Conservation (phyloP, 2,329 filamentous ascomycete species). For the Trichoderma breve region DNA sequence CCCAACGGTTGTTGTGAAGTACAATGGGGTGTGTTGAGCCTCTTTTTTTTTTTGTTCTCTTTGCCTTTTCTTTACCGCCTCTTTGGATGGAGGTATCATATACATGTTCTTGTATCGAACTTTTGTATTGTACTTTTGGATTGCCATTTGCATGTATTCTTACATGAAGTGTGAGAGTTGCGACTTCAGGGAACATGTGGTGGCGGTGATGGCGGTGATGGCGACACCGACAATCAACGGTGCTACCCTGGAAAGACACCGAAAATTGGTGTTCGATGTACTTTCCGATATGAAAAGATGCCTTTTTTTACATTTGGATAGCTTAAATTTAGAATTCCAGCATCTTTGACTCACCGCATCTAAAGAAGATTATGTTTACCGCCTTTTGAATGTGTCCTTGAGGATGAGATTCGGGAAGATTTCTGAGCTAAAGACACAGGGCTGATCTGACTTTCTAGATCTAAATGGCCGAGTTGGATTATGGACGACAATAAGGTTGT, state of each 20-base stretch:
- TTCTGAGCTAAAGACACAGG: too few species aligned
- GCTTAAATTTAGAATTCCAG: background rate
- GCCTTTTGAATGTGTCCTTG: background rate
- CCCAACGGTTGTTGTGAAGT: background rate
- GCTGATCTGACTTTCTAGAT: too few species aligned
- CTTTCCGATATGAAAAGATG: background rate
- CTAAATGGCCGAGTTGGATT: background rate
- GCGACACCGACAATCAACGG: background rate
- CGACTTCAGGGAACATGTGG: background rate
- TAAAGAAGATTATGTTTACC: background rate
- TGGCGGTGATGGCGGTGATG: background rate
- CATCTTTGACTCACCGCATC: background rate
- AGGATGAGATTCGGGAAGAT: too few species aligned
- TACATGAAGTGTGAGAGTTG: background rate
- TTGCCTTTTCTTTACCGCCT: background rate
- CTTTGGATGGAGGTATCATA: background rate
- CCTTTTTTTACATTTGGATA: background rate
- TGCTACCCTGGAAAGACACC: background rate
- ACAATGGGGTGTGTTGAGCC: background rate
- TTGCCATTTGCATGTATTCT: background rate
- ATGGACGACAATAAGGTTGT: background rate
- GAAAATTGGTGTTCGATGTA: background rate
- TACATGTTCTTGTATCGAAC: background rate
- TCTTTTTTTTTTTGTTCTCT: background rate
- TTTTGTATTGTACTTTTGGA: background rate